Evolutionary conservation across 495 filamentous ascomycete genomes (phyloP).

Genomic region (Corynascus novoguineensis): DNA sequence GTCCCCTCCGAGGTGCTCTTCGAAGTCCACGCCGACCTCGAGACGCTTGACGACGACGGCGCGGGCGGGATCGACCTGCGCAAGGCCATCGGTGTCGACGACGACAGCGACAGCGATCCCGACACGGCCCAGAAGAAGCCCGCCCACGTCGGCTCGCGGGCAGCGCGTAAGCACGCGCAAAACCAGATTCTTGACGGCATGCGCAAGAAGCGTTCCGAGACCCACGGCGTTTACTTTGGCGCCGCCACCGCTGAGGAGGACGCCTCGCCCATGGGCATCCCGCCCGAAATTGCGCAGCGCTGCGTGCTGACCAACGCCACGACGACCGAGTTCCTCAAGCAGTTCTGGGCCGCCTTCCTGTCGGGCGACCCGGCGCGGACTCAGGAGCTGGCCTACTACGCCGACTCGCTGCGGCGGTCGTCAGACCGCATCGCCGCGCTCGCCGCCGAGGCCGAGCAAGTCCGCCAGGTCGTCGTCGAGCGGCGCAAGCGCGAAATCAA

Average conservation of each 20-base stretch:
- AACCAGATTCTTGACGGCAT: constrained; percentile 51
- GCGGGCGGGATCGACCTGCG: constrained; percentile 52
- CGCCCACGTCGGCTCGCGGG: constrained; percentile 54
- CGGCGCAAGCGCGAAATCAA: constrained; percentile 63
- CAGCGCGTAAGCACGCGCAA: constrained; percentile 48
- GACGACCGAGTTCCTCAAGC: constrained; percentile 86
- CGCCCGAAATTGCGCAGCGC: constrained; percentile 60
- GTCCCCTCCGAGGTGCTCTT: constrained; percentile 61
- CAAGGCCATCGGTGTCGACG: constrained; percentile 52
- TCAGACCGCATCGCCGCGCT: constrained; percentile 78
- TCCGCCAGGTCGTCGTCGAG: constrained; percentile 56
- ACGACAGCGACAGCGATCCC: constrained; percentile 63
- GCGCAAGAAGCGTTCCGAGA: constrained; percentile 49
- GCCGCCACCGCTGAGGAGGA: constrained; percentile 29
- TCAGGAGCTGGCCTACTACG: constrained; percentile 65
- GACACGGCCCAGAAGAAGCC: constrained; percentile 40
- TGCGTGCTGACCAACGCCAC: constrained; percentile 85
- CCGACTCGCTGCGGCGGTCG: constrained; percentile 69
- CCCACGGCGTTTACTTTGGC: constrained; percentile 37
- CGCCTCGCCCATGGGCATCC: constrained; percentile 57
- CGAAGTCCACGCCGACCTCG: constrained; percentile 57
- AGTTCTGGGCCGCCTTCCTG: constrained; percentile 88
- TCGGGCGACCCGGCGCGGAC: constrained; percentile 64
- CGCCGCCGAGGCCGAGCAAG: constrained; percentile 69
- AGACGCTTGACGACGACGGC: constrained; percentile 42